Base-by-base conservation (phyloP, 2,329 filamentous ascomycete genomes). In the Aplosporella prunicola region DNA sequence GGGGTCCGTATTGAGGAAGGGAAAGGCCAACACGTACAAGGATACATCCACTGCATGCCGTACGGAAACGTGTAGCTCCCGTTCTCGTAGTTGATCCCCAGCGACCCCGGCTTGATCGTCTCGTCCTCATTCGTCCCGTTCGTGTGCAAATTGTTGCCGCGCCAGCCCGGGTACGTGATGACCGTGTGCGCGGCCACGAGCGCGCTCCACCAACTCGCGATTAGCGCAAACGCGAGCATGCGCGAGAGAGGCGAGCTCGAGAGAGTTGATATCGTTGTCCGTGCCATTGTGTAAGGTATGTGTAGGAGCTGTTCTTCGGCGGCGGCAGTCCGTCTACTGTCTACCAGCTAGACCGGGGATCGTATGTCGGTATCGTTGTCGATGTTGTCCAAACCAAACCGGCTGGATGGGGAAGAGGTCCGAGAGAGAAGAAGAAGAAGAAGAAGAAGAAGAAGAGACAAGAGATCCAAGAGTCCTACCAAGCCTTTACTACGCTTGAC, bases 11-110 rank as follows among this genome's bases (percentile, higher is more conserved):
- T 24, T 8, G 16, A 39, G 27, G 26, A 20, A 22, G 20, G 23
- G 40, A 32, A 34, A 35, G 16, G 13, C 5, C 6, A 13, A 16
- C 31, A 67, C 84, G 65, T 68, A 94, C 87, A 95, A 61, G 88
- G 87, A 67, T 93, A 94, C 58, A 80, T 78, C 87, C 87, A 95
- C 66, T 93, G 82, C 83, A 91, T 89, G 63, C 87, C 88, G 48
- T 83, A 93, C 2, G 87, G 87, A 49, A 76, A 91, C 1, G 63
- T 53, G 13, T 56, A 51, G 11, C 66, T 64, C 15, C 61, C 64
- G 23, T 56, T 50, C 13, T 56, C 51, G 23, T 53, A 57, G 39
- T 59, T 64, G 18, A 62, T 64, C 5, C 69, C 69, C 4, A 77
- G 48, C 7, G 62, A 58, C 9, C 56, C 55, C 1, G 61, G 53